Conservation (phyloP, 257 asterid species). For the Asclepias syriaca region DNA sequence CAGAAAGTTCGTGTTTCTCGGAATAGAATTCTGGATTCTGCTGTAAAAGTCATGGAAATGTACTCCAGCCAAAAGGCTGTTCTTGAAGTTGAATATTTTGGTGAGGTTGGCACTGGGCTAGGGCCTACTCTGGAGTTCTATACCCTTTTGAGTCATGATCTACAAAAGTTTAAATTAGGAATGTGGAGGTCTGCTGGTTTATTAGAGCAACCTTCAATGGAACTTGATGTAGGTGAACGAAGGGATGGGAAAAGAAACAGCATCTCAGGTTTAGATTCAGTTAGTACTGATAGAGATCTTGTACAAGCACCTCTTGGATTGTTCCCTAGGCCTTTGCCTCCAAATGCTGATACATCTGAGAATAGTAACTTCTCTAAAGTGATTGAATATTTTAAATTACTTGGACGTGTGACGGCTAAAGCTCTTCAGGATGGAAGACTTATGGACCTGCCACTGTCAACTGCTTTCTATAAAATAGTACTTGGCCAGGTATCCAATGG, state of each 20-base stretch:
- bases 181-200: conserved; percentile 77
- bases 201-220: conserved; percentile 42
- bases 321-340: conserved; percentile 93
- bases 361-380: conserved; percentile 62
- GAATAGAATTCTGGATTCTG: conserved; percentile 87
- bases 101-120: conserved; percentile 98
- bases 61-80: conserved; percentile 97
- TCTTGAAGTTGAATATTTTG: conserved; percentile 98
- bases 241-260: conserved; percentile 19
- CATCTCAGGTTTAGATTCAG: conserved; percentile 13
- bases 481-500: conserved; percentile 61
- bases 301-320: conserved; percentile 81
- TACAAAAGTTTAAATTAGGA: conserved; percentile 76
- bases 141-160: conserved; percentile 91
- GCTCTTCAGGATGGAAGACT: conserved; percentile 99
- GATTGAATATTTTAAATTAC: conserved; percentile 67
- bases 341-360: conserved; percentile 55
- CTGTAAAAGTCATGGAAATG: conserved; percentile 98
- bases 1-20: conserved; percentile 98
- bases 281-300: conserved; percentile 43
- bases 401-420: conserved; percentile 95
- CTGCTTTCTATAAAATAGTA: conserved; percentile 75
- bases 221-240: conserved; percentile 39
- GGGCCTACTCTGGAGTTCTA: conserved; percentile 98
- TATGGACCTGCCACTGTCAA: conserved; percentile 83